Conservation (phyloP, 768 basidiomycete genomes). For the Lanmaoa rubissima region DNA sequence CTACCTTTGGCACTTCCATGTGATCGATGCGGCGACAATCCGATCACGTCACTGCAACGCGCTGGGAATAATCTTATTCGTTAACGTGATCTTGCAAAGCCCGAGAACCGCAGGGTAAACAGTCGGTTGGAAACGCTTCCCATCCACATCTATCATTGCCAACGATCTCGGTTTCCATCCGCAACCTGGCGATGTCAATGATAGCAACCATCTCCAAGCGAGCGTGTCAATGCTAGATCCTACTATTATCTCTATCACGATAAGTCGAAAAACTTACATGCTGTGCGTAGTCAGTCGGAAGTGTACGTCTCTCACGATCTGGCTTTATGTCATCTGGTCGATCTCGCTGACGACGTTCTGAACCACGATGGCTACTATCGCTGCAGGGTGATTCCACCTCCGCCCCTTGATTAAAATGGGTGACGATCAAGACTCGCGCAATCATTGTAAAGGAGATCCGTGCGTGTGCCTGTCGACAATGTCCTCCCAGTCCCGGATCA, state of each 20-base stretch:
- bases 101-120: not conserved
- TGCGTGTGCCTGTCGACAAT: not conserved
- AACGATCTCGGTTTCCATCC: not conserved
- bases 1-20: not conserved
- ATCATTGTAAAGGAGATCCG: not conserved
- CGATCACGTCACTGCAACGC: constrained; percentile 4
- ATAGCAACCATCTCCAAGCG: not conserved
- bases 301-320: not conserved
- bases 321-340: not conserved
- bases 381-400: not conserved
- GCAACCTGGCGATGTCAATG: not conserved
- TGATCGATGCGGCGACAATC: constrained; percentile 1
- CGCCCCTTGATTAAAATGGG: not conserved
- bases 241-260: not conserved
- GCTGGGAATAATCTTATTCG: not conserved
- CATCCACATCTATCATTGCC: not conserved
- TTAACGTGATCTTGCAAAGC: not conserved
- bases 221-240: not conserved
- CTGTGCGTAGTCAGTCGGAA: not conserved
- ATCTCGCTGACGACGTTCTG: not conserved
- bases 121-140: not conserved
- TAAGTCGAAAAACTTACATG: not conserved
- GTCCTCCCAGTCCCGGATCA: not conserved
- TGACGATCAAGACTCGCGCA: not conserved
- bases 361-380: not conserved